Conservation (phyloP, 148 eudicot genomes). For the Spergularia bocconei region DNA sequence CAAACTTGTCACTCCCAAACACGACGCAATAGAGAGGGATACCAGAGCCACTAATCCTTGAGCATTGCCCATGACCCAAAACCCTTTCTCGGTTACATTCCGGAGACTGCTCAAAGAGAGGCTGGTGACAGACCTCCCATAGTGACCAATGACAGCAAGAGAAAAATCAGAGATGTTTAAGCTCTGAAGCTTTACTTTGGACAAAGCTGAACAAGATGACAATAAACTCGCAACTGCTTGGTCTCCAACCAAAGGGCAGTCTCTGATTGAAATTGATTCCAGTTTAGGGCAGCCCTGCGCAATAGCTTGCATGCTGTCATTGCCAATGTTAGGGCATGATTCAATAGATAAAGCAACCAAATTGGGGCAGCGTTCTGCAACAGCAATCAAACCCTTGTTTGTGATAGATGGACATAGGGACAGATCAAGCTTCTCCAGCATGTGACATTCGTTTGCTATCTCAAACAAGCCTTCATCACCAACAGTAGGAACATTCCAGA, state of each 20-base stretch:
- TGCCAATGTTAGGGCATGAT: slow-evolving; percentile 66
- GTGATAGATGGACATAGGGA: slow-evolving; percentile 62
- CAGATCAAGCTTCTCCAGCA: slow-evolving; percentile 76
- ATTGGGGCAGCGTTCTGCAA: slow-evolving; percentile 68
- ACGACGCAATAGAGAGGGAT: slow-evolving; percentile 54
- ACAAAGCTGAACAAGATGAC: slow-evolving; percentile 41
- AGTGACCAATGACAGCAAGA: slow-evolving; percentile 79
- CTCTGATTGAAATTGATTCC: slow-evolving; percentile 56
- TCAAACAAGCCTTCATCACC: slow-evolving; percentile 71
- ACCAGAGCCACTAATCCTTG: slow-evolving; percentile 49
- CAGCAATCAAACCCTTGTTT: slow-evolving; percentile 62
- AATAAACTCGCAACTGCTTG: slow-evolving; percentile 67
- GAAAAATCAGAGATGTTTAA: slow-evolving; percentile 71
- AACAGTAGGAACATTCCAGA: slow-evolving; percentile 62
- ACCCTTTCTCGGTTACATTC: slow-evolving; percentile 73
- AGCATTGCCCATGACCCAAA: slow-evolving; percentile 87
- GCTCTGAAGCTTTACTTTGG: slow-evolving; percentile 64
- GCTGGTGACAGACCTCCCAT: slow-evolving; percentile 62
- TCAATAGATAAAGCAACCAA: slow-evolving; percentile 70
- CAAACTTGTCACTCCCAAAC: slow-evolving; percentile 66
- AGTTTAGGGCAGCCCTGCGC: slow-evolving; percentile 64
- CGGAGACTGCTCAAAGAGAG: slow-evolving; percentile 54
- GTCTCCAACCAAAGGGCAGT: slow-evolving; percentile 79
- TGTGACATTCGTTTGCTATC: slow-evolving; percentile 69
- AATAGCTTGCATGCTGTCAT: slow-evolving; percentile 61